Base-by-base conservation (phyloP, 2,329 filamentous ascomycete genomes). In the Fusarium odoratissimum region DNA sequence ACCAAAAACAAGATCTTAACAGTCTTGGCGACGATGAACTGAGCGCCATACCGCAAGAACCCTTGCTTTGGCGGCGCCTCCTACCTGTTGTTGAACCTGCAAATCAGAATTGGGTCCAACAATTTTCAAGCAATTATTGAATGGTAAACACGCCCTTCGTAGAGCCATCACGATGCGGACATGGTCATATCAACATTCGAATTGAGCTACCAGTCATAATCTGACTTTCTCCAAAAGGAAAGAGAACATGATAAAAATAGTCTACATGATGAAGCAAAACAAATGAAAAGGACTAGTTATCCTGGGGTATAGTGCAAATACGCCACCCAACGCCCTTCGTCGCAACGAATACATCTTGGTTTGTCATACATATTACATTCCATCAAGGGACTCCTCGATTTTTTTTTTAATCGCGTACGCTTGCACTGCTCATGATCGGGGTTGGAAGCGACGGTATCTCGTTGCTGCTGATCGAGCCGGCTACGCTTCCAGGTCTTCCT, bases 401-500 rank as follows among this genome's bases (percentile, higher is more conserved):
- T 31, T 42, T 38, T 49, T 28, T 11, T 62, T 35, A 68, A 14
- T 67, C 48, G 6, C 55, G 46, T 48, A 59, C 63, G 40, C 69
- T 54, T 64, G 54, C 63, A 31, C 51, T 58, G 23, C 42, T 66
- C 35, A 44, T 45, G 35, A 74, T 57, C 21, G 56, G 59, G 23
- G 67, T 71, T 54, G 77, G 74, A 23, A 72, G 69, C 25, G 69
- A 48, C 25, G 72, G 67, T 11, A 75, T 76, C 48, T 81, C 79
- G 37, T 72, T 76, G 51, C 80, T 82, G 64, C 78, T 78, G 40
- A 76, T 76, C 57, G 79, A 82, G 16, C 79, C 80, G 8, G 79
- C 76, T 37, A 81, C 71, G 52, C 82, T 84, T 23, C 74, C 64
- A 46, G 80, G 78, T 59, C 81, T 76, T 44, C 73, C 74, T n/a